Evolutionary conservation across 805 yeast species (phyloP), one percentile per base, ranked within the genome.

Genomic region (Metschnikowia borealis): DNA sequence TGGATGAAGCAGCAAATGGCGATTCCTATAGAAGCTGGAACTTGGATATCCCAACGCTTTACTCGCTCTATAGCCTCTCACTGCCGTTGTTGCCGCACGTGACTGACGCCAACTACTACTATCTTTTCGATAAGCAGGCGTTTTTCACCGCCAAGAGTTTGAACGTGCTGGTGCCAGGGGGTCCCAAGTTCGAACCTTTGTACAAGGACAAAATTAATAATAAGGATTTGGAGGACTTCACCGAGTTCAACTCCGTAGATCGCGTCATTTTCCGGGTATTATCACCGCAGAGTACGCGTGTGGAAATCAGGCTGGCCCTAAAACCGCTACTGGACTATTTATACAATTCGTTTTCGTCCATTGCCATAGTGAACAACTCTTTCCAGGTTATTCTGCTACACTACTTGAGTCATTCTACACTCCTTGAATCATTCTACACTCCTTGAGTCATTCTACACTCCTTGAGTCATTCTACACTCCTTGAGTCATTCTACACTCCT

Each of bases 181-280:
- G 99, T 0, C 98, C 99, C 11, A 88, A 86, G 63, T 94, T 90
- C 67, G 98, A 91, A 68, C 96, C 96, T 0, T 68, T 91, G 14
- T 82, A 76, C 68, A 82, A 84, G 53, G 87, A 85, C 47, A 64
- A 63, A 44, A 71, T 74, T 36, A 83, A 83, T 57, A 76, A 77
- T 26, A 80, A 79, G 21, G 87, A 82, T 42, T 64, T 66, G 26
- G 92, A 86, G 52, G 97, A 91, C 63, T 87, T 79, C 66, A 89
- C 87, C 48, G 98, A 92, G 65, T 91, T 94, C 69, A 91, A 91
- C 60, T 81, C 96, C 7, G 78, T 92, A 37, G 97, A 91, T 62
- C 73, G 96, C 62, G 82, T 90, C 21, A 89, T 94, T 20, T 85
- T 88, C 68, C 77, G 99, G n/a, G n/a, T 70, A 18, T 38, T 51